Evolutionary conservation across 331 rosid genomes (phyloP), one percentile per base, ranked within the genome.

Genomic region (Quercus tomentella): DNA sequence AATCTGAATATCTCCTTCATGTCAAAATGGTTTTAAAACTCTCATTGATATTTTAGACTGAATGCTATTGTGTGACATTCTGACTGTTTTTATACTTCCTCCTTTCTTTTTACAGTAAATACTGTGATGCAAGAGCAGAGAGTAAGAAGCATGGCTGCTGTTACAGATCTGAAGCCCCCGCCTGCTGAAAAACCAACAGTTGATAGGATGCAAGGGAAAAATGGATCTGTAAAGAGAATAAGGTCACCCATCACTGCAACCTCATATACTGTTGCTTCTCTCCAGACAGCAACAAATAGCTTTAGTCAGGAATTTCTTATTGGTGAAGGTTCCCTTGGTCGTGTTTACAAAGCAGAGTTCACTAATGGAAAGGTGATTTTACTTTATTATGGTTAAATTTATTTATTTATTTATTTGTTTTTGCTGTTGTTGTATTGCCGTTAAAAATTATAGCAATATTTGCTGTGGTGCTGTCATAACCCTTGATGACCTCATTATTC

Each of bases 291-390:
- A 80, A 93, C 99, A 10, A 96, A 96, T 85, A 93, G 98, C 93
- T 96, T 96, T 77, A 91, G 97, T 81, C 99, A 96, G 86, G 99
- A 96, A 80, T 87, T 81, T 87, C 85, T 96, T 67, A 78, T 96
- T 22, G 99, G 99, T 49, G 99, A 96, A 89, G 99, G 99, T 85
- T 96, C 99, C 72, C 97, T 93, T 41, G 99, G 99, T 67, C 97
- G 99, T 79, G 99, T 96, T 45, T 96, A 96, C 86, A 88, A 35
- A 90, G 97, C 97, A 7, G 99, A 93, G 61, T 96, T 91, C 80
- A 82, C 94, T 26, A 90, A 91, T 82, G 99, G 98, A 73, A 96
- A 91, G 97, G 99, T 96, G 86, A 63, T 21, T 74, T 83, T 73
- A 28, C 72, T 75, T 5, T 57, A 63, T 71, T 17, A 15, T 51